Evolutionary conservation across 2,329 filamentous ascomycete genomes (phyloP), one percentile per base, ranked within the genome.

Genomic region (Anisogramma anomala): DNA sequence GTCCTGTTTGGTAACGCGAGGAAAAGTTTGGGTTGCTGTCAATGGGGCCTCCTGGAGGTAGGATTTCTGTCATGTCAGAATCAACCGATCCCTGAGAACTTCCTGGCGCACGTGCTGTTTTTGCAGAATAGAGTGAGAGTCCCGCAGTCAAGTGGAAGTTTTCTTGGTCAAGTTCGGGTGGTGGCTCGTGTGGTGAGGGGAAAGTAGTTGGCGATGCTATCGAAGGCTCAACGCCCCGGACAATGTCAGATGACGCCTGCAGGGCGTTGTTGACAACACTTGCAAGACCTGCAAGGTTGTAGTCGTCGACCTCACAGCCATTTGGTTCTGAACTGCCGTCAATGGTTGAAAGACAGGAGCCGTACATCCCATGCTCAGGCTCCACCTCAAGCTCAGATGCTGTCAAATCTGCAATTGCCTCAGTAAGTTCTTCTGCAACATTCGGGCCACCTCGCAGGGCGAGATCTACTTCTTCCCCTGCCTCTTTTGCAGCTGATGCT

Each of bases 41-140:
- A 7, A 25, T 2, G 3, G 33, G 23, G 7, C 33, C 38, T 13
- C 20, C 18, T 11, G 38, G 31, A 14, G 38, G 18, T 14, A 22
- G 10, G 3, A 34, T 23, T 33, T 40, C 38, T 14, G 38, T 40
- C 4, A 22, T 26, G 25, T 40, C 31, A 20, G 38, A 40, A 17
- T 40, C 38, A 15, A 14, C 17, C 6, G 38, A 40, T 10, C 17
- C 22, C 28, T 40, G 22, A 10, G 38, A 28, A 15, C 38, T 40
- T n/a, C 28, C 28, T 17, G 38, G 31, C 2, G 15, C 14, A n/a
- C 17, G 22, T 20, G 18, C 31, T 15, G 30, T 11, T 14, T 27
- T 19, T 9, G 23, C 17, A 19, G 30, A 19, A 19, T 11, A 31
- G 6, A 4, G 4, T 11, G 28, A n/a, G 9, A 15, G 15, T 5